These are phyloP conservation scores for Citropsis articulata DNA, from an alignment of 345 rosid species.

Conservation along the genomic window DNA sequence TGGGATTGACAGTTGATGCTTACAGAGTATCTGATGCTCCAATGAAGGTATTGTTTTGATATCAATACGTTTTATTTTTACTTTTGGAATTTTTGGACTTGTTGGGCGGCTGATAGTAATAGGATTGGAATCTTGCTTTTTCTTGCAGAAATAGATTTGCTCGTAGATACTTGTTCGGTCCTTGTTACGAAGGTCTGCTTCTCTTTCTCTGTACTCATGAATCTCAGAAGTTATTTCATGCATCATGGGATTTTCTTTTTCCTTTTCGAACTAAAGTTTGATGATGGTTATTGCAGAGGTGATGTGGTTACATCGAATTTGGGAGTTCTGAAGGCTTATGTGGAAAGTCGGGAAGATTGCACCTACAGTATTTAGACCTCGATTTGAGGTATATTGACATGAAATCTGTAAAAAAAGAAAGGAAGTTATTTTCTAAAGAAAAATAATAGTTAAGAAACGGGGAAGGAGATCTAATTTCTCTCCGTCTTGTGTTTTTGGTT, in stretches of 20 bases:
- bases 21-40: constrained; percentile 52
- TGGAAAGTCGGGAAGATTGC: constrained; percentile 14
- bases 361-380: constrained; percentile 27
- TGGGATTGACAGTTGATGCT: constrained; percentile 73
- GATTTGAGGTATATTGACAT: constrained; percentile 32
- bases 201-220: not conserved
- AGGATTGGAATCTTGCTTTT: constrained; percentile 6
- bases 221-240: not conserved
- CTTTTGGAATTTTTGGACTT: not conserved
- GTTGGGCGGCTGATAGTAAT: not conserved
- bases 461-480: constrained; percentile 12
- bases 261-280: constrained; percentile 20
- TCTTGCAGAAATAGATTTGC: constrained; percentile 29
- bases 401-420: constrained; percentile 23
- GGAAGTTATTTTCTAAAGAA: constrained; percentile 1
- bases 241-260: constrained; percentile 1
- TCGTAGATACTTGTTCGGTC: constrained; percentile 4
- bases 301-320: constrained; percentile 18
- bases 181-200: constrained; percentile 15
- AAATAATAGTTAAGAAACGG: constrained; percentile 18
- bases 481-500: constrained; percentile 2
- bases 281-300: constrained; percentile 36
- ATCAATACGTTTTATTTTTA: not conserved
- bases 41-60: constrained; percentile 46
- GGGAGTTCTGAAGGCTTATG: constrained; percentile 5